These are phyloP conservation scores for Pichia ethanolica DNA, from an alignment of 805 yeast genomes.

Conservation along the genomic window DNA sequence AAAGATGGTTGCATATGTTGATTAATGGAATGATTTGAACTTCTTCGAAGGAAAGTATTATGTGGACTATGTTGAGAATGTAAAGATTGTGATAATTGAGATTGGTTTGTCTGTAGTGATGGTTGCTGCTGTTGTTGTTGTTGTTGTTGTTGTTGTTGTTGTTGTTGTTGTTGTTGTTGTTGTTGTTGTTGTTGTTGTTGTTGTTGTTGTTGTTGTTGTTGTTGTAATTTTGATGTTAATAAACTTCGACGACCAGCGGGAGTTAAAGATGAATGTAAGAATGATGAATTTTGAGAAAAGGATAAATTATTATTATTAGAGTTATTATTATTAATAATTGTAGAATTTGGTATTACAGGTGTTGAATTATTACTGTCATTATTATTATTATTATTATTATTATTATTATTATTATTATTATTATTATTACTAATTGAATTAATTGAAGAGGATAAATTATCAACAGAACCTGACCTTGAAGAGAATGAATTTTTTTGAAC, in stretches of 20 bases:
- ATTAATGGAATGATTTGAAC: conserved; percentile 1
- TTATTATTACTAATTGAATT: neutral
- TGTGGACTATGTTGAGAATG: conserved; percentile 5
- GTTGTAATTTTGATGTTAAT: conserved; percentile 23
- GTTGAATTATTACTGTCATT: neutral
- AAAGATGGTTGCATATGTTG: neutral
- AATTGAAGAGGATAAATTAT: conserved; percentile 2
- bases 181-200: conserved; percentile 15
- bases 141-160: conserved; percentile 19
- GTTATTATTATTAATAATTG: neutral
- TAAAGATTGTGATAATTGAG: conserved; percentile 8
- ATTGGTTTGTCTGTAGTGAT: neutral
- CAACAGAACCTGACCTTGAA: conserved; percentile 23
- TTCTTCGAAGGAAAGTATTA: conserved; percentile 4
- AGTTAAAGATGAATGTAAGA: conserved; percentile 11
- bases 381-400: neutral
- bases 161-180: conserved; percentile 17
- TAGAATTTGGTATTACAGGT: neutral
- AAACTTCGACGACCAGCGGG: conserved; percentile 26
- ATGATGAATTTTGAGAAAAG: conserved; percentile 2
- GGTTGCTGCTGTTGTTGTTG: conserved; percentile 11
- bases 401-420: neutral
- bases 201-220: conserved; percentile 16
- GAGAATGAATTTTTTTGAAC: conserved; percentile 21
- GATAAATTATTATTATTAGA: neutral